These are phyloP conservation scores for Myxozyma sirexii DNA, from an alignment of 805 yeast genomes.

Conservation along the genomic window DNA sequence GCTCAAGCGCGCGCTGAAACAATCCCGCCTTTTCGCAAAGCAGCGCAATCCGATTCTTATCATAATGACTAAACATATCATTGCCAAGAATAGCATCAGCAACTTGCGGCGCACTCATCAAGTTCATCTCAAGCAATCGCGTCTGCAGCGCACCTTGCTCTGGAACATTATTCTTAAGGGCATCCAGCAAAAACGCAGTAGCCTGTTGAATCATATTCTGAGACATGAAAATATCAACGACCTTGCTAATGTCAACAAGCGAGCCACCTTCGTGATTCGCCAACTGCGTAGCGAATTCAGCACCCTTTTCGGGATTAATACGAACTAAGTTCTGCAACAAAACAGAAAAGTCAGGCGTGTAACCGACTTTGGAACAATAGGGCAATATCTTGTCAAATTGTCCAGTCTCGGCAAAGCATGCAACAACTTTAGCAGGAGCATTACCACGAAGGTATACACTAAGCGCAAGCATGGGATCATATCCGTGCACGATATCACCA, in stretches of 20 bases:
- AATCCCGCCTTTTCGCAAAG: constrained; percentile 96
- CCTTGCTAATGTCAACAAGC: constrained; percentile 74
- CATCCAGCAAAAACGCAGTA: constrained; percentile 94
- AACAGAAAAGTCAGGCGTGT: constrained; percentile 85
- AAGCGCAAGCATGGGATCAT: constrained; percentile 81
- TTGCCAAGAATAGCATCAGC: constrained; percentile 98
- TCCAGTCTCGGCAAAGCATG: constrained; percentile 90
- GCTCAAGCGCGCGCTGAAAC: constrained; percentile 93
- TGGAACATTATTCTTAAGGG: constrained; percentile 89
- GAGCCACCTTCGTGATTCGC: constrained; percentile 63
- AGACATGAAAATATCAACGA: constrained; percentile 91
- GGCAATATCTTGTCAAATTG: constrained; percentile 96
- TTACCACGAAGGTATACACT: constrained; percentile 87
- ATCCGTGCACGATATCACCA: constrained; percentile 92
- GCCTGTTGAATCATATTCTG: constrained; percentile 97
- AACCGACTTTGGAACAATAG: constrained; percentile 85
- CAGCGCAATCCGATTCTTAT: constrained; percentile 87
- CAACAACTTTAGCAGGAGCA: constrained; percentile 84
- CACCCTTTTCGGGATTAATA: constrained; percentile 95
- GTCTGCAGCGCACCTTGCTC: constrained; percentile 96
- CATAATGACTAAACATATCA: constrained; percentile 93
- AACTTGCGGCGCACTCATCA: constrained; percentile 97
- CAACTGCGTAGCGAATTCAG: constrained; percentile 91
- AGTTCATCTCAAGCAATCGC: constrained; percentile 85
- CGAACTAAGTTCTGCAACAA: constrained; percentile 88